Evolutionary conservation across 2,329 filamentous ascomycete species (phyloP).

Genomic region (Falciphora oryzae): DNA sequence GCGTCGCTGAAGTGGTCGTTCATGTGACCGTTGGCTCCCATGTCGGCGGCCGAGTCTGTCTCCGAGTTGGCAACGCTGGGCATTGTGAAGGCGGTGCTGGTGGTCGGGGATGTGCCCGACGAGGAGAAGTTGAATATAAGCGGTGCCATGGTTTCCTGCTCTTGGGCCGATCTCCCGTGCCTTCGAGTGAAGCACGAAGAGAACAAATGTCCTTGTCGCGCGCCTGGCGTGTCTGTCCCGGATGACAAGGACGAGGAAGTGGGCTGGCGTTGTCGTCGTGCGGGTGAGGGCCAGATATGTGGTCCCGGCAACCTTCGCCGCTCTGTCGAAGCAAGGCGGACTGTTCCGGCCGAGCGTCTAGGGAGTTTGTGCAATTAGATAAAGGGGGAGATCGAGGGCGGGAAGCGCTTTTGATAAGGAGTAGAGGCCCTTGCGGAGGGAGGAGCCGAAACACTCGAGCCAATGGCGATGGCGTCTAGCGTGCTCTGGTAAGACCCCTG

Average conservation of each 20-base stretch:
- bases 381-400: not conserved
- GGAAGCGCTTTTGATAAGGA: no score
- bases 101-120: conserved; percentile 9
- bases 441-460: not conserved
- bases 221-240: not conserved
- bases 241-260: no score
- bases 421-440: not conserved
- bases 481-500: not conserved
- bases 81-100: conserved; percentile 6
- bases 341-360: no score
- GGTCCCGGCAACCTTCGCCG: no score
- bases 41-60: conserved; percentile 8
- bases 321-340: not conserved
- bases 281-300: not conserved
- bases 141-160: conserved; percentile 7
- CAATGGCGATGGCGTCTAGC: not conserved
- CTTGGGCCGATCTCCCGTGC: not conserved
- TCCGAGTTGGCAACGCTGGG: conserved; percentile 7
- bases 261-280: not conserved
- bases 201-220: conserved; percentile 3
- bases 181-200: not conserved
- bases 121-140: conserved; percentile 8
- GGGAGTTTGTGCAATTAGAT: not conserved
- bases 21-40: not conserved
- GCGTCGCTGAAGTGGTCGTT: conserved; percentile 13